Conservation (phyloP, 2,329 filamentous ascomycete species). For the Verticillium tricorpus region DNA sequence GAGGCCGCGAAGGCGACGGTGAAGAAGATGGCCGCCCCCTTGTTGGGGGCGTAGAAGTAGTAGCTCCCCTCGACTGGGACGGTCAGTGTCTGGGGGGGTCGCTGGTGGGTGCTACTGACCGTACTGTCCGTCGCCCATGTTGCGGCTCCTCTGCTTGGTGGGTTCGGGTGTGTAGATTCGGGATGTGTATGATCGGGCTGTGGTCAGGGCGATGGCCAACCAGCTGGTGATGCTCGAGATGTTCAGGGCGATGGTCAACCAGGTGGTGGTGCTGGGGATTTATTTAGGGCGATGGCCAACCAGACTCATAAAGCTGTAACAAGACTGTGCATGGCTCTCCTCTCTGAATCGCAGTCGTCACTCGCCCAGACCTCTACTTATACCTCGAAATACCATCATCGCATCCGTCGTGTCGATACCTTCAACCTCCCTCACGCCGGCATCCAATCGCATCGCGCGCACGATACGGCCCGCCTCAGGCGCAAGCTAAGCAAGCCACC, state of each 20-base stretch:
- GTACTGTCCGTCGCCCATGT: slow-evolving; percentile 26
- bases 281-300: no score
- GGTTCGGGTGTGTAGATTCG: no score
- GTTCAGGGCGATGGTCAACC: no score
- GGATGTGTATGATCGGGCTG: no score
- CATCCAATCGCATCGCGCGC: not conserved
- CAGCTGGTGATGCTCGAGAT: no score
- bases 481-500: not conserved
- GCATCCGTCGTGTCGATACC: not conserved
- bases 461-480: not conserved
- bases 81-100: not conserved
- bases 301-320: no score
- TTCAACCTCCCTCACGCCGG: not conserved
- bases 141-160: not conserved
- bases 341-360: no score
- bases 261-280: no score
- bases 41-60: slow-evolving; percentile 43
- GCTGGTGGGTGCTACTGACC: slow-evolving; percentile 14
- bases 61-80: slow-evolving; percentile 33
- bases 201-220: no score
- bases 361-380: not conserved
- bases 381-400: not conserved
- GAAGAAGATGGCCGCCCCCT: slow-evolving; percentile 44
- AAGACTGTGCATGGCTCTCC: no score
- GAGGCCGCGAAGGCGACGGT: slow-evolving; percentile 33